Base-by-base conservation (phyloP, 2,329 filamentous ascomycete genomes). In the Dothistroma septosporum region DNA sequence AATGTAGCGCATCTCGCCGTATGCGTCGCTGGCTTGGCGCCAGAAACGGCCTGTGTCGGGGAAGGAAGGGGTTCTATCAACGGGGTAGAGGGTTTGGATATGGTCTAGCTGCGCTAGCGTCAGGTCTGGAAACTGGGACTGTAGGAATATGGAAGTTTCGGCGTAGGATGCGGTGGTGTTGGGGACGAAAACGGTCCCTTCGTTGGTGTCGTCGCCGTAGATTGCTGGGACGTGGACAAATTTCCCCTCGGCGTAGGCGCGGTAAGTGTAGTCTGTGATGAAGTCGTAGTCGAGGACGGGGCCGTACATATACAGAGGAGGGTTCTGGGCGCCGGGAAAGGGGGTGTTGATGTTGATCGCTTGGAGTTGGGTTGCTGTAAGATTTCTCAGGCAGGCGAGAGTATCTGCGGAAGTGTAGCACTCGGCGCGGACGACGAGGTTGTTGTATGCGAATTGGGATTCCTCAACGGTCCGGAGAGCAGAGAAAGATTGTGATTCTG, bases 1-100 rank as follows among this genome's bases (percentile, higher is more conserved):
- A 65, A 79, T 85, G 72, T 88, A 88, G 5, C 85, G 79, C 66
- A 88, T 78, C 64, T 89, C 85, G 16, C 86, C 86, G 65, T 88
- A 87, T 4, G 80, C 84, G 49, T 83, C 80, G 60, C 80, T 77
- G 0, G 80, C 77, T 57, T 85, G 82, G 1, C 80, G 79, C 83
- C 85, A 89, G 73, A 82, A 87, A 35, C 76, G 73, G 1, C 83
- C 83, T 0, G 75, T 69, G 53, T 73, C 72, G 0, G 80, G 78
- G 66, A 84, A 87, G 2, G 71, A 73, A 0, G 74, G 68, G 5
- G 71, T 75, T 44, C 76, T 69, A 33, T 76, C 67, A 33, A 80
- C 79, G 12, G 86, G 83, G 69, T 87, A 90, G 21, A 85, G 74
- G 0, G 68, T 52, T 68, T 85, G 81, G 64, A 88, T 80, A 14